Evolutionary conservation across 2,329 filamentous ascomycete genomes (phyloP).

Genomic region (Penicillium sp.): DNA sequence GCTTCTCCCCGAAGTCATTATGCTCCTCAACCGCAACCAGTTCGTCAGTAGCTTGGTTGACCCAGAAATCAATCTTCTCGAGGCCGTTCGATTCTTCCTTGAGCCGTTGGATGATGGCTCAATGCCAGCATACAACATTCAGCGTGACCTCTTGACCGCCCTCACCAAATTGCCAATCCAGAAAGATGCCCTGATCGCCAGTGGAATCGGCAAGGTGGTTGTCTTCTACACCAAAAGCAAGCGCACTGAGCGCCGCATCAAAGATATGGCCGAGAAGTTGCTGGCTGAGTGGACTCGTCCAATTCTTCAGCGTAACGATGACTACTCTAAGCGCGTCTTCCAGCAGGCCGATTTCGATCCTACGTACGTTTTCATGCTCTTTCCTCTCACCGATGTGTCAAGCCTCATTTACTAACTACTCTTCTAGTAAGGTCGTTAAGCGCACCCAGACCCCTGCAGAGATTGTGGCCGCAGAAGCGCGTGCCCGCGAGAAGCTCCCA

Average conservation of each 20-base stretch:
- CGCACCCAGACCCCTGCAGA: conserved; percentile 37
- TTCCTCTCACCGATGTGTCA: conserved; percentile 2
- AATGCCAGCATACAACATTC: conserved; percentile 94
- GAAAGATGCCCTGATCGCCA: conserved; percentile 86
- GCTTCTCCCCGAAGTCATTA: conserved; percentile 86
- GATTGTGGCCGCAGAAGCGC: conserved; percentile 51
- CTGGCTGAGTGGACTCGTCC: conserved; percentile 94
- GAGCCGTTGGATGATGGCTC: conserved; percentile 93
- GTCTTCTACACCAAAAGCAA: conserved; percentile 97
- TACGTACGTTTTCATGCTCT: conserved; percentile 37
- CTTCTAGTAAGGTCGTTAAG: conserved; percentile 40
- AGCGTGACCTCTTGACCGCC: conserved; percentile 86
- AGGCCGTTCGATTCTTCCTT: conserved; percentile 94
- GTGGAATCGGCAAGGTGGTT: conserved; percentile 93
- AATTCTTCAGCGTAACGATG: conserved; percentile 88
- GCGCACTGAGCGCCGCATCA: conserved; percentile 83
- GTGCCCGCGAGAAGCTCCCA: conserved; percentile 55
- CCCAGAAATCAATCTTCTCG: conserved; percentile 91
- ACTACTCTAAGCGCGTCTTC: conserved; percentile 82
- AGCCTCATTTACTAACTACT: conserved; percentile 15
- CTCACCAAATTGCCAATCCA: conserved; percentile 81
- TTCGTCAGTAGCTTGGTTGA: conserved; percentile 82
- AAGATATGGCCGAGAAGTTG: conserved; percentile 89
- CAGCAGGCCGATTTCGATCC: conserved; percentile 63
- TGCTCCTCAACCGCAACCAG: conserved; percentile 82